These are phyloP conservation scores for Stevia rebaudiana DNA, from an alignment of 140 eudicot genomes.

Conservation along the genomic window DNA sequence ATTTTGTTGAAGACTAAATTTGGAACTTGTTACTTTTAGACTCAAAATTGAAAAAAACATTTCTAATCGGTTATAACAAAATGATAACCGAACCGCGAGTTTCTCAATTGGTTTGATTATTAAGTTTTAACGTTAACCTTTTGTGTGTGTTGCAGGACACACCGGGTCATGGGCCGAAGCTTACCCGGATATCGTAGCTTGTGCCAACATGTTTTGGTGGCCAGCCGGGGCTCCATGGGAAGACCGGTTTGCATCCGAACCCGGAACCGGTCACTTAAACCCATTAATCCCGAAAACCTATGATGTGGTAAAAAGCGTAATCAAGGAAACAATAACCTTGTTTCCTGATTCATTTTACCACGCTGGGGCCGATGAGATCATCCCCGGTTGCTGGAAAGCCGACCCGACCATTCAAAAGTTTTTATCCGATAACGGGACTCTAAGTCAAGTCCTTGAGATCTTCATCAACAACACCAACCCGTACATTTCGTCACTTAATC, in stretches of 20 bases:
- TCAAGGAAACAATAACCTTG: constrained; percentile 43
- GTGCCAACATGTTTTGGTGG: constrained; percentile 85
- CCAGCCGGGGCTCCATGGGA: constrained; percentile 65
- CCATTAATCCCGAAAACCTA: constrained; percentile 79
- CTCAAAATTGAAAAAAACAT: too few relatives aligned
- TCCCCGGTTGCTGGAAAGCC: constrained; percentile 76
- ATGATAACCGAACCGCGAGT: too few relatives aligned
- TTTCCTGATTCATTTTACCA: constrained; percentile 75
- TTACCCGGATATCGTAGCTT: constrained; percentile 82
- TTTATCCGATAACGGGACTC: constrained; percentile 50
- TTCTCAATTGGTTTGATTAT: neutral
- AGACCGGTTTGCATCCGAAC: constrained; percentile 84
- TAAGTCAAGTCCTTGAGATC: constrained; percentile 62
- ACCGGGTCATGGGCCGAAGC: constrained; percentile 93
- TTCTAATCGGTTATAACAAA: too few relatives aligned
- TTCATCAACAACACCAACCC: constrained; percentile 64
- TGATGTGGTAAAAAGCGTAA: constrained; percentile 52
- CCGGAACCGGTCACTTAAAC: constrained; percentile 92
- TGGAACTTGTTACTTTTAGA: too few relatives aligned
- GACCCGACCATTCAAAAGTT: constrained; percentile 58
- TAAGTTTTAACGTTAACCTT: neutral
- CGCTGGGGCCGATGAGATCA: constrained; percentile 82
- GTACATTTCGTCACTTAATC: constrained; percentile 52
- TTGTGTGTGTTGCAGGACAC: constrained; percentile 48
- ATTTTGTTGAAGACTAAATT: too few relatives aligned